A percentile compares a stretch with the other conserved stretches of the same genome.
phyloP scores from a whole-genome alignment of 805 yeast genomes.

The Nakazawaea holstii region DNA sequence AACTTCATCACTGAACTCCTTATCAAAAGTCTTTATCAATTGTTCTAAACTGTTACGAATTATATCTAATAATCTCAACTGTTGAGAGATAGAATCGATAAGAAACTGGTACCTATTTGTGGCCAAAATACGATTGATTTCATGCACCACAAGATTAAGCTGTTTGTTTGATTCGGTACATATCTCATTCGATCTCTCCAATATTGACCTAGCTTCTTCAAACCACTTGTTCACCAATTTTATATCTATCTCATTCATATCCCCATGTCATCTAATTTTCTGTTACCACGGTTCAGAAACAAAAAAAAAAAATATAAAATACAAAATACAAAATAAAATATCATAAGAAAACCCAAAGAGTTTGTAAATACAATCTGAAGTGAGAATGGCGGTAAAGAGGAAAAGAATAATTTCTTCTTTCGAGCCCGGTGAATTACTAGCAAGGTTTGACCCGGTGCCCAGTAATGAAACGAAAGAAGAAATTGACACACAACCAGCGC shows the following conservation, averaged over 20 bases:
- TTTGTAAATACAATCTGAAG: neutral
- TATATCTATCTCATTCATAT: conserved; percentile 4
- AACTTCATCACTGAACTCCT: conserved; percentile 17
- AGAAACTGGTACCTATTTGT: conserved; percentile 5
- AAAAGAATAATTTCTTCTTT: conserved; percentile 1
- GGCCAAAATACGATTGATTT: conserved; percentile 2
- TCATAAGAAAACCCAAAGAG: neutral
- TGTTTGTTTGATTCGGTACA: neutral
- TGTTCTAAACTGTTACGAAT: conserved; percentile 23
- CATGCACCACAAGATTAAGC: neutral
- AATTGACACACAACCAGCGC: neutral
- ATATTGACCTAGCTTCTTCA: conserved; percentile 3
- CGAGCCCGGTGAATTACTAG: conserved; percentile 3
- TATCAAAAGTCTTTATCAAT: conserved; percentile 24
- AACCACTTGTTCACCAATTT: conserved; percentile 1
- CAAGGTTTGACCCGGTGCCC: neutral
- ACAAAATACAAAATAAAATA: neutral
- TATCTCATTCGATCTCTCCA: conserved; percentile 5
- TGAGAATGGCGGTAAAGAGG: conserved; percentile 2
- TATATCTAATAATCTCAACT: conserved; percentile 35
- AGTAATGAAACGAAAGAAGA: neutral
- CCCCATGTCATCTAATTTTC: neutral
- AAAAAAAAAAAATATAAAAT: neutral
- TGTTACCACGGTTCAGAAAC: neutral
- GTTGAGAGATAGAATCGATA: conserved; percentile 38